phyloP scores from a whole-genome alignment of 108 stramenopile genomes.

The Ochromonas danica region DNA sequence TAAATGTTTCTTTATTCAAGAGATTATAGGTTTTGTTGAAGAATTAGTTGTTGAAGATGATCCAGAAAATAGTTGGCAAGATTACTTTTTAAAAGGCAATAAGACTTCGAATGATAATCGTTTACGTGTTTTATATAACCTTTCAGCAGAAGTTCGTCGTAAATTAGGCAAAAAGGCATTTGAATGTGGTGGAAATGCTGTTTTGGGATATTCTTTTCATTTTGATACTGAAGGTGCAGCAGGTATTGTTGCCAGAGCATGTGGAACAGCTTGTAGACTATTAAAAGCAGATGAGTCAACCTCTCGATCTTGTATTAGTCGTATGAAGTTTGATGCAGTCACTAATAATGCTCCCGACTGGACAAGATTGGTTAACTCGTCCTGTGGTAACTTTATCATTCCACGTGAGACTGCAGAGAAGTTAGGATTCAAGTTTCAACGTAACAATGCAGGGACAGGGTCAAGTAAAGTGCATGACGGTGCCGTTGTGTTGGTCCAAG shows the following conservation, averaged over 20 bases:
- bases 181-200: conserved; percentile 82
- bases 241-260: conserved; percentile 88
- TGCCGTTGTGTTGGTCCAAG: not conserved
- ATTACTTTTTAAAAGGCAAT: conserved; percentile 20
- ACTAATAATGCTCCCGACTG: not conserved
- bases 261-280: conserved; percentile 76
- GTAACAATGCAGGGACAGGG: not conserved
- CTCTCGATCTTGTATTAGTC: not conserved
- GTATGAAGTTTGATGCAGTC: not conserved
- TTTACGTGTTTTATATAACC: conserved; percentile 62
- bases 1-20: conserved; percentile 63
- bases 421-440: not conserved
- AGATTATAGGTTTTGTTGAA: conserved; percentile 92
- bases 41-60: conserved; percentile 95
- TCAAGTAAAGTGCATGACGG: not conserved
- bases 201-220: conserved; percentile 77
- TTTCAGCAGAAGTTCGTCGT: conserved; percentile 79
- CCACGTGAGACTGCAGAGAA: not conserved
- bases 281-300: not conserved
- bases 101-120: conserved; percentile 24
- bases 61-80: conserved; percentile 53
- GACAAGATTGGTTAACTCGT: not conserved
- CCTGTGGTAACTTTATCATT: not conserved
- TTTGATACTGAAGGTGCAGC: conserved; percentile 96
- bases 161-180: conserved; percentile 66